Conservation (phyloP, 2,329 filamentous ascomycete species). For the Alternaria novae-zelandiae region DNA sequence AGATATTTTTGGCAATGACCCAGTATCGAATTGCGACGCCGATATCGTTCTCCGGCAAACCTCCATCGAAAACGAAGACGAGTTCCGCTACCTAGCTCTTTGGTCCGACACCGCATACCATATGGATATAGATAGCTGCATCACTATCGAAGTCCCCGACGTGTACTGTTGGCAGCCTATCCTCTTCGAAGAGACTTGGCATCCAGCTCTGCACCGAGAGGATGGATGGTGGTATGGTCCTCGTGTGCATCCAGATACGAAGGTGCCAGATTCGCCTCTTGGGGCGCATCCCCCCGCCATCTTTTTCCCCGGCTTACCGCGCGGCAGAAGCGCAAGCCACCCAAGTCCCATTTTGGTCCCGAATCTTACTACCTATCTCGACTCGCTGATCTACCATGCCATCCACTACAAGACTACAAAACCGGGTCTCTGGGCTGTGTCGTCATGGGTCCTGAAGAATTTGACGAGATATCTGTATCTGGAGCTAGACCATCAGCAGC, state of each 20-base stretch:
- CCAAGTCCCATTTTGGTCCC: background rate
- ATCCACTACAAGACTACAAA: background rate
- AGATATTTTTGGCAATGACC: background rate
- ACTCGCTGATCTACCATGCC: background rate
- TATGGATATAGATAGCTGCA: background rate
- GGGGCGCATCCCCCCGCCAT: background rate
- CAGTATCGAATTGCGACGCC: background rate
- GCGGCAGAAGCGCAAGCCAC: background rate
- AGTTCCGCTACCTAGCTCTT: background rate
- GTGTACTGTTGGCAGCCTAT: conserved; percentile 7
- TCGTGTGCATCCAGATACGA: conserved; percentile 2
- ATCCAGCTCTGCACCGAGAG: conserved; percentile 5
- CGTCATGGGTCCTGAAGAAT: background rate
- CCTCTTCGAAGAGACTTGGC: conserved; percentile 12
- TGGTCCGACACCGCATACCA: background rate
- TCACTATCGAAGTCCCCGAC: background rate
- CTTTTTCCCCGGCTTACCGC: background rate
- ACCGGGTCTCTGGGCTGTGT: background rate
- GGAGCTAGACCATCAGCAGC: background rate
- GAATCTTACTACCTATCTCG: background rate
- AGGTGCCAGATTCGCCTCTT: background rate
- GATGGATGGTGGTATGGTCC: conserved; percentile 13
- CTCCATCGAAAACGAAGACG: background rate
- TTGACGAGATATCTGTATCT: conserved; percentile 4
- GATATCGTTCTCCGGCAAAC: background rate